Evolutionary conservation across 2,329 filamentous ascomycete genomes (phyloP).

Genomic region (Colletotrichum orchidophilum): DNA sequence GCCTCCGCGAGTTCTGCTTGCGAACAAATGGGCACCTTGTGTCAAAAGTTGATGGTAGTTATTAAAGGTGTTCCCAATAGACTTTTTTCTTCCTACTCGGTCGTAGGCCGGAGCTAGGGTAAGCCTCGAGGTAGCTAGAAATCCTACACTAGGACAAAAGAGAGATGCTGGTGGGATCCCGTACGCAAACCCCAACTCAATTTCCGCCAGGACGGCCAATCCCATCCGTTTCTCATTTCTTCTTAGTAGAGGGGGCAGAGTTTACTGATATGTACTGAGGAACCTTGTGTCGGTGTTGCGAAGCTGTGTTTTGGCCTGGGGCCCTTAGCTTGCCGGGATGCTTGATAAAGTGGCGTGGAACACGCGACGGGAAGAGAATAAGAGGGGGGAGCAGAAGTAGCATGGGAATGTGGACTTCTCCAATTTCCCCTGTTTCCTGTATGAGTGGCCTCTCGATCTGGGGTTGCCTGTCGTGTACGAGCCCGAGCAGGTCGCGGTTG

Average conservation of each 20-base stretch:
- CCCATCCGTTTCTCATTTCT: background rate
- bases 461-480: background rate
- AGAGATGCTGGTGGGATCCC: background rate
- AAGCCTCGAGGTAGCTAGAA: background rate
- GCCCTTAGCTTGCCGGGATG: background rate
- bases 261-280: background rate
- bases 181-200: slow-evolving; percentile 16
- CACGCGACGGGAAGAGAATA: background rate
- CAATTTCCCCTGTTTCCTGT: background rate
- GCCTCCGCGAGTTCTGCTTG: background rate
- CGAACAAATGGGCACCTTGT: background rate
- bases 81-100: slow-evolving; percentile 22
- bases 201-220: background rate
- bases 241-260: background rate
- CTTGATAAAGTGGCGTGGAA: background rate
- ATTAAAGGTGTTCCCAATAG: slow-evolving; percentile 12
- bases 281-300: slow-evolving; percentile 10
- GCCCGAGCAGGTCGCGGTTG: background rate
- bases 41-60: slow-evolving; percentile 3
- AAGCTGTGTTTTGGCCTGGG: slow-evolving; percentile 6
- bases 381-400: background rate
- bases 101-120: slow-evolving; percentile 14
- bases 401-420: slow-evolving; percentile 13
- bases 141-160: background rate
- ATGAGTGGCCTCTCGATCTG: slow-evolving; percentile 7